Conservation (phyloP, 1,284 basidiomycete species). For the Inonotus hispidus region DNA sequence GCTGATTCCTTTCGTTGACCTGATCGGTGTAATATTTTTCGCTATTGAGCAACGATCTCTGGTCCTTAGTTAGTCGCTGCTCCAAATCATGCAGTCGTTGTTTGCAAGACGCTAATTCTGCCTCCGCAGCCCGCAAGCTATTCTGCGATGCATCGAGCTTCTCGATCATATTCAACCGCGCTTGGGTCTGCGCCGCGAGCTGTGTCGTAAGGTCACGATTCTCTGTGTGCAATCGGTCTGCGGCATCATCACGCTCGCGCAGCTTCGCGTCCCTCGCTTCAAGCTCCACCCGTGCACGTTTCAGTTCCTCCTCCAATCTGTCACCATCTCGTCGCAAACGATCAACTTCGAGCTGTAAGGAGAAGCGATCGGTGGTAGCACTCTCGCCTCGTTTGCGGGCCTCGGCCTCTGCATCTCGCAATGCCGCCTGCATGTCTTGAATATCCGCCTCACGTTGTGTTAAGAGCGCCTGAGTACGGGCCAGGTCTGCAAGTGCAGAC, state of each 20-base stretch:
- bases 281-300: constrained; percentile 68
- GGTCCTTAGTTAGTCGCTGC: constrained; percentile 77
- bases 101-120: constrained; percentile 53
- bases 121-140: constrained; percentile 57
- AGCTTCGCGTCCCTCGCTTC: constrained; percentile 59
- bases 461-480: constrained; percentile 55
- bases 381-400: constrained; percentile 75
- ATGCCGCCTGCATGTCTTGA: constrained; percentile 63
- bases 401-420: constrained; percentile 62
- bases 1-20: constrained; percentile 86
- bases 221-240: constrained; percentile 73
- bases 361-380: constrained; percentile 79
- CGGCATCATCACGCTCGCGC: constrained; percentile 61
- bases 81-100: constrained; percentile 72
- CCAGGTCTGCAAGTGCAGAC: constrained; percentile 54
- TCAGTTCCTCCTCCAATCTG: constrained; percentile 75
- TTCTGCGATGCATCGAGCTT: constrained; percentile 74
- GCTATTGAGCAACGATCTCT: constrained; percentile 62
- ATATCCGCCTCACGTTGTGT: constrained; percentile 71
- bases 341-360: constrained; percentile 88
- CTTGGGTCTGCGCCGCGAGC: constrained; percentile 79
- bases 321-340: constrained; percentile 82
- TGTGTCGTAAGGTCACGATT: constrained; percentile 74
- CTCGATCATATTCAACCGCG: constrained; percentile 76
- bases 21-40: constrained; percentile 87